Evolutionary conservation across 2,329 filamentous ascomycete species (phyloP).

Genomic region (Fusarium marasasianum): DNA sequence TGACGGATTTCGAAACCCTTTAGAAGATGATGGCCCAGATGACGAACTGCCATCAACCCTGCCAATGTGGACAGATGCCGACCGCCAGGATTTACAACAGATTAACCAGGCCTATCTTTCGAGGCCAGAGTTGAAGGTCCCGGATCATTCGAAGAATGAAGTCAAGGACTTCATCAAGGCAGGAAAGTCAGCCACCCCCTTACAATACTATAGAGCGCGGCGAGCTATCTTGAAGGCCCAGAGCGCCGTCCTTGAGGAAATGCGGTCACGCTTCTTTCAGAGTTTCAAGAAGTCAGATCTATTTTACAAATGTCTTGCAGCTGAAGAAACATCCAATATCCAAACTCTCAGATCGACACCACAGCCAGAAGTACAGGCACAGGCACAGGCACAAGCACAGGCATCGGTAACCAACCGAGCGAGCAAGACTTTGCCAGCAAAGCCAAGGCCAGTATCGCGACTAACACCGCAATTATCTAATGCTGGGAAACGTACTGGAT

Average conservation of each 20-base stretch:
- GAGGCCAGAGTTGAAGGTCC: constrained; percentile 81
- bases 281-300: constrained; percentile 92
- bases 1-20: constrained; percentile 91
- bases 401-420: constrained; percentile 39
- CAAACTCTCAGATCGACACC: constrained; percentile 38
- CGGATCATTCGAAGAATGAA: constrained; percentile 71
- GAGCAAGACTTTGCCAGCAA: constrained; percentile 54
- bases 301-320: constrained; percentile 94
- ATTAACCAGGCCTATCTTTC: constrained; percentile 91
- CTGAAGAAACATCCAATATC: constrained; percentile 73
- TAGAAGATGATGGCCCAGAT: constrained; percentile 77
- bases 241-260: constrained; percentile 82
- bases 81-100: constrained; percentile 87
- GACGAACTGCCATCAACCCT: constrained; percentile 72
- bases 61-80: constrained; percentile 81
- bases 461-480: constrained; percentile 50
- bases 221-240: constrained; percentile 84
- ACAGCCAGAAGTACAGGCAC: constrained; percentile 28
- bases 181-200: constrained; percentile 77
- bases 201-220: constrained; percentile 85
- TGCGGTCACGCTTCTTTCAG: constrained; percentile 82
- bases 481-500: constrained; percentile 55
- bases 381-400: constrained; percentile 32
- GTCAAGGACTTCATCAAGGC: constrained; percentile 83
- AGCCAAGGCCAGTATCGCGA: constrained; percentile 56